Evolutionary conservation across 2,329 filamentous ascomycete species (phyloP).

Genomic region (Ceratocystis ficicola): DNA sequence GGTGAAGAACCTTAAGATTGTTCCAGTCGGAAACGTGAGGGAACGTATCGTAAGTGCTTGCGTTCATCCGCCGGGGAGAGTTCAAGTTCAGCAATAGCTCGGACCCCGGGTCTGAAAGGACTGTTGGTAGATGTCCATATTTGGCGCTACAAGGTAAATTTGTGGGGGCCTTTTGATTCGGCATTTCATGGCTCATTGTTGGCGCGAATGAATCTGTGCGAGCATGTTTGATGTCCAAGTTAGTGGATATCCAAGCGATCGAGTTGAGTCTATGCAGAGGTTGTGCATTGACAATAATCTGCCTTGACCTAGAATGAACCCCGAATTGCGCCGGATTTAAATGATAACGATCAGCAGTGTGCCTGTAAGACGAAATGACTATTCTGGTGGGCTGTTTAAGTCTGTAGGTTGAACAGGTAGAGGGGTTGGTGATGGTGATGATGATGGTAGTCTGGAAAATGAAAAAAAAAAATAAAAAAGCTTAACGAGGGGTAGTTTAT

Average conservation of each 20-base stretch:
- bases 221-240: neutral
- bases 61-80: too few relatives aligned
- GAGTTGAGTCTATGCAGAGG: neutral
- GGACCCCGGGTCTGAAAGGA: neutral
- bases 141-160: neutral
- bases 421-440: neutral
- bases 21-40: conserved; percentile 44
- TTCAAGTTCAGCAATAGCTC: neutral
- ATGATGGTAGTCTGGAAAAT: neutral
- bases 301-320: neutral
- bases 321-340: too few relatives aligned
- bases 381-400: neutral
- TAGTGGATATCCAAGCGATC: neutral
- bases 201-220: neutral
- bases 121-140: neutral
- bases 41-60: neutral
- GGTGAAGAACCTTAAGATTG: conserved; percentile 48
- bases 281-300: neutral
- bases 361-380: neutral
- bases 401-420: neutral
- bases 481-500: neutral
- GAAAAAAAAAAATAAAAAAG: neutral
- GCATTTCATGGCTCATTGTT: neutral
- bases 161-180: neutral
- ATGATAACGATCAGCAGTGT: neutral